Evolutionary conservation across 148 eudicot species (phyloP), one percentile per base, ranked within the genome.

Genomic region (Talinum fruticosum): DNA sequence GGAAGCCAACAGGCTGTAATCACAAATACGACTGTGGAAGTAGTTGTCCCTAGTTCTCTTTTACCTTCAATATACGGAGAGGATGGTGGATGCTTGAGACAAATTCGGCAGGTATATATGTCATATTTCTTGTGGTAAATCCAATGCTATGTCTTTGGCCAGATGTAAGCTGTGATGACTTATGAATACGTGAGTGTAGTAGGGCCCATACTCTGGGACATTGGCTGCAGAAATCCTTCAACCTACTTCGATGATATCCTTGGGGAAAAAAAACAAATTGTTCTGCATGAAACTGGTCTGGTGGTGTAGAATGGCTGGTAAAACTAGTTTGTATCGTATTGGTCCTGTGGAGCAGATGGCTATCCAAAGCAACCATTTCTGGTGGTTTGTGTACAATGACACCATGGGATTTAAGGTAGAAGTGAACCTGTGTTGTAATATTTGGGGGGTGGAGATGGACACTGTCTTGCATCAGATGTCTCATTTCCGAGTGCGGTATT

Each of bases 41-140:
- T 96, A 59, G 91, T 93, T 30, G 97, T 96, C 70, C 99, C 99
- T 68, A 86, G 92, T 69, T 82, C 89, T 86, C 80, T 89, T 81
- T 90, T 96, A 82, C 95, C 97, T 83, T 84, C 89, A 57, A 90
- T 96, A 74, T 89, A 87, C 75, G 98, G 99, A 71, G 98, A 93
- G 84, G 94, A 81, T 81, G 99, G 97, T 84, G 97, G 95, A 78
- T 96, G 97, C 80, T 88, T 96, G 67, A 83, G 85, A 80, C 93
- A 89, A 82, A 91, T 96, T 74, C 89, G 91, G 30, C 92, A 90
- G 97, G 99, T 96, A 90, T 69, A 36, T 80, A 38, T 44, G 45
- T 61, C 57, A 41, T 61, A 28, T 62, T 26, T 62, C 1, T 28
- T 12, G 14, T 67, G 38, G 45, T 41, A 41, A 8, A 8, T 41